A percentile compares a stretch with the other conserved stretches of the same genome.
Evolutionary conservation across 805 yeast species (phyloP).

Genomic region (Kuraishia ogatae): DNA sequence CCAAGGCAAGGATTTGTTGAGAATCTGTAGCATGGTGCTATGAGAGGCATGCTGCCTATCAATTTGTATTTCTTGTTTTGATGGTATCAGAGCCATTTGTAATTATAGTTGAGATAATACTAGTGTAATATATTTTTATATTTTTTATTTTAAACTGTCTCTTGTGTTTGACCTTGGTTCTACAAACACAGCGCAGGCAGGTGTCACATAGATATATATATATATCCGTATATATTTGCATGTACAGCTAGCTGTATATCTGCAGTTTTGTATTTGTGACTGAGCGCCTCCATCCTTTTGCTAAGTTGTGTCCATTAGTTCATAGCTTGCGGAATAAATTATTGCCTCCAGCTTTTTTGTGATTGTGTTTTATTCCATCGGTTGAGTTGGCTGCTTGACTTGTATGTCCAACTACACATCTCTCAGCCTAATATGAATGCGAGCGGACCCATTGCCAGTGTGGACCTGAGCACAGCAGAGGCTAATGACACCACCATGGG

Average conservation of each 20-base stretch:
- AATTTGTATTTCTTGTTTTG: neutral
- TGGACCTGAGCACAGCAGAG: neutral
- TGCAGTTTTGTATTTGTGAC: neutral
- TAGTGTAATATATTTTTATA: neutral
- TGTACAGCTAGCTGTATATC: no score
- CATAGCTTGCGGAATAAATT: no score
- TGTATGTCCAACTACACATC: neutral
- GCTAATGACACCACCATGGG: neutral
- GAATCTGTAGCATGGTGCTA: neutral
- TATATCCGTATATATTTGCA: no score
- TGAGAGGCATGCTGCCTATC: neutral
- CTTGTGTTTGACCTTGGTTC: neutral
- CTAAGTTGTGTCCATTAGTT: neutral
- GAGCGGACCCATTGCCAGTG: neutral
- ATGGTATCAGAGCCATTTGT: neutral
- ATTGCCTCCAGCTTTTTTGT: no score
- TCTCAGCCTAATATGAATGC: neutral
- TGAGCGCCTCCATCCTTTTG: neutral
- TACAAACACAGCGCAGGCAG: neutral
- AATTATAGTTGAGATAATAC: neutral
- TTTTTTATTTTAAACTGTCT: neutral
- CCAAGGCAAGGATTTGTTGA: neutral
- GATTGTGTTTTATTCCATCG: neutral
- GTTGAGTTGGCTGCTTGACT: neutral
- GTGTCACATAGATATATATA: neutral